Percentiles rank a stretch among this genome's conserved stretches.
Conservation (phyloP, 1,284 basidiomycete genomes). For the Papiliotrema fonsecae region DNA sequence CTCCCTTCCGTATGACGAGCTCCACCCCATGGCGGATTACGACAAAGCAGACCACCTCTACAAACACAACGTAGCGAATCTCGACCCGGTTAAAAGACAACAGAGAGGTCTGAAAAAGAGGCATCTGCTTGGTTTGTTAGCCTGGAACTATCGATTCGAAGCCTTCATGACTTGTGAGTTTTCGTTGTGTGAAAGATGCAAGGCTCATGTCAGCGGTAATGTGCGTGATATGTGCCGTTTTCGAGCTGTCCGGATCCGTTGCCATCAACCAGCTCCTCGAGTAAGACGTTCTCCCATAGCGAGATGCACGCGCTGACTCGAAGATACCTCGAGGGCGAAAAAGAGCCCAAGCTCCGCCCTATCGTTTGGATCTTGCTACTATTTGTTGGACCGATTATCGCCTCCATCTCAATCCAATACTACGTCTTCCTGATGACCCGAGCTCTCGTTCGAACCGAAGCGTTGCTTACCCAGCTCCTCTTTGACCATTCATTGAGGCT, state of each 20-base stretch:
- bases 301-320: neutral
- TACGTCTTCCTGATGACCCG: conserved; percentile 47
- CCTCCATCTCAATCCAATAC: conserved; percentile 37
- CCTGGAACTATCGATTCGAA: conserved; percentile 28
- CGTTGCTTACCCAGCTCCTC: conserved; percentile 63
- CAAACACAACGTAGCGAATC: conserved; percentile 35
- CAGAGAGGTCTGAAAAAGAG: conserved; percentile 29
- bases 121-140: conserved; percentile 31
- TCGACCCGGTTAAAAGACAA: conserved; percentile 43
- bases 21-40: conserved; percentile 55
- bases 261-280: conserved; percentile 53
- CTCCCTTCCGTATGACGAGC: conserved; percentile 41
- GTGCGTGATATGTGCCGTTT: conserved; percentile 29
- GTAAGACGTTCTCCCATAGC: conserved; percentile 3
- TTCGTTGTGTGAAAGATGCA: neutral
- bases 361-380: conserved; percentile 63
- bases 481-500: conserved; percentile 67
- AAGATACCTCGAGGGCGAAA: conserved; percentile 51
- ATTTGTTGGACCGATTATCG: conserved; percentile 53
- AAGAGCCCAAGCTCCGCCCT: conserved; percentile 49
- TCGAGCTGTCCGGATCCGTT: conserved; percentile 51
- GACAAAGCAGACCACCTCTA: conserved; percentile 53
- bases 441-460: conserved; percentile 55
- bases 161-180: conserved; percentile 21
- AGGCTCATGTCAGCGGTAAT: conserved; percentile 18